These are phyloP conservation scores for Trichoderma virens DNA, from an alignment of 495 filamentous ascomycete genomes.

Conservation along the genomic window DNA sequence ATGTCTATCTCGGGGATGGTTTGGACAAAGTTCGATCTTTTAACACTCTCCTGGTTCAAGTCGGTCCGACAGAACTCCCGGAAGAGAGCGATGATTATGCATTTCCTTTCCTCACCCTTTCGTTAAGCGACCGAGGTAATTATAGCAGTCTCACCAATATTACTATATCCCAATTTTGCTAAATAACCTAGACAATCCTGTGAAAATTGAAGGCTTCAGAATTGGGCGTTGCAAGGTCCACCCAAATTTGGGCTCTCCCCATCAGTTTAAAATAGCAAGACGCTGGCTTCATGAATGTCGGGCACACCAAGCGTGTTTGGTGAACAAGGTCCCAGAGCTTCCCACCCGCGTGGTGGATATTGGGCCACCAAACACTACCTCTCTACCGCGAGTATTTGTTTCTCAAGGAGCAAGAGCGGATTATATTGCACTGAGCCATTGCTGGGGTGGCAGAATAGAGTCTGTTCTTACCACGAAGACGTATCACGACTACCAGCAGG, in stretches of 20 bases:
- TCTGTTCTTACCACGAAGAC: background rate
- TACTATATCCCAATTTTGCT: background rate
- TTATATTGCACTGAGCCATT: conserved; percentile 23
- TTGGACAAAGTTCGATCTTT: background rate
- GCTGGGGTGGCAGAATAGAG: conserved; percentile 18
- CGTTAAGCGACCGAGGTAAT: background rate
- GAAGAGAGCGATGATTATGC: background rate
- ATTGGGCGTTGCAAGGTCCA: background rate
- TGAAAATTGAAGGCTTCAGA: background rate
- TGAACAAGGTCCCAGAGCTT: background rate
- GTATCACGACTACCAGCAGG: conserved; percentile 7
- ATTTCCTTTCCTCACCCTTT: background rate
- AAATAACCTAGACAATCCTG: background rate
- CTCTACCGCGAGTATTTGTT: background rate
- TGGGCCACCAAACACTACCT: background rate
- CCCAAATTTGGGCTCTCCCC: background rate
- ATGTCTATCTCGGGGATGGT: background rate
- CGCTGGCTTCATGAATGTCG: background rate
- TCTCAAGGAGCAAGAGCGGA: background rate
- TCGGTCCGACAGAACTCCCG: background rate
- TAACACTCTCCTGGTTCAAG: background rate
- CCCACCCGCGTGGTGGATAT: background rate
- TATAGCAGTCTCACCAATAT: background rate
- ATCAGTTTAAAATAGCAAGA: background rate
- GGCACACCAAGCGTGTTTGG: background rate